phyloP scores from a whole-genome alignment of 1,284 basidiomycete genomes.

The Porodaedalea pini region DNA sequence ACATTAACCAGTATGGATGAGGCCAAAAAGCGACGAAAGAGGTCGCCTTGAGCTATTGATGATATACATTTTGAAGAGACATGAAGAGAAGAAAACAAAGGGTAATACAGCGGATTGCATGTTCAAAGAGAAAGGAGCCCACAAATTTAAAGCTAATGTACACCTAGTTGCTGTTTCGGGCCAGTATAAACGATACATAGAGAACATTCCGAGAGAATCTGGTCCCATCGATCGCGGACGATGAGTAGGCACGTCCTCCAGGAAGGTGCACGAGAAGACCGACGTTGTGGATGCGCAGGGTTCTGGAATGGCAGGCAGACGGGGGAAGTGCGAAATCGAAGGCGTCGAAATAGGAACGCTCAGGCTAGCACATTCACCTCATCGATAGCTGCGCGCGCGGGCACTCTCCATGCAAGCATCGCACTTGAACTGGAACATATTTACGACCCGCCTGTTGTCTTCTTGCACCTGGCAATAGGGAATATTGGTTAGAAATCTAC shows the following conservation, averaged over 20 bases:
- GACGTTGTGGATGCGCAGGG: not conserved
- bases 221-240: not conserved
- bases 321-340: not conserved
- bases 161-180: not conserved
- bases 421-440: slow-evolving; percentile 49
- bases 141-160: not conserved
- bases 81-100: not conserved
- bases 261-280: not conserved
- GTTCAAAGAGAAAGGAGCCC: not conserved
- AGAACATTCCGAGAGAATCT: not conserved
- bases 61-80: not conserved
- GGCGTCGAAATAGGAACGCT: not conserved
- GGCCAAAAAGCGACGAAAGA: not conserved
- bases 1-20: not conserved
- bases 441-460: slow-evolving; percentile 43
- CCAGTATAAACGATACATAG: slow-evolving; percentile 6
- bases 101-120: not conserved
- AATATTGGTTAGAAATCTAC: not conserved
- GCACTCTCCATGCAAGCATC: slow-evolving; percentile 40
- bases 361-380: slow-evolving; percentile 20
- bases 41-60: not conserved
- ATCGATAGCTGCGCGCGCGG: slow-evolving; percentile 29
- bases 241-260: not conserved
- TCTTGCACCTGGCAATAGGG: slow-evolving; percentile 31
- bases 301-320: not conserved